Conservation (phyloP, 164 flowering plant species). For the Kingdonia uniflora region DNA sequence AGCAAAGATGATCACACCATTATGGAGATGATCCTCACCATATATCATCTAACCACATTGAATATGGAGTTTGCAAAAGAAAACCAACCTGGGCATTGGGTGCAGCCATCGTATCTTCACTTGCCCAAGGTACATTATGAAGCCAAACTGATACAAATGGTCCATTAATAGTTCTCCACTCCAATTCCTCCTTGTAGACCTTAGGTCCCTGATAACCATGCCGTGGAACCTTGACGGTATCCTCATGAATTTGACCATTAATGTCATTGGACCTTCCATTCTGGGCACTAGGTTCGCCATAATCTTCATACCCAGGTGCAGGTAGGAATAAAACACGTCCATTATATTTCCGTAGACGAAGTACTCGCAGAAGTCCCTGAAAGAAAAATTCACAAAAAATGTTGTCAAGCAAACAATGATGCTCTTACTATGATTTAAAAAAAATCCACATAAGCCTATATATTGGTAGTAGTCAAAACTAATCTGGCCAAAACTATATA, state of each 20-base stretch:
- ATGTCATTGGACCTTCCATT: slow-evolving; percentile 6
- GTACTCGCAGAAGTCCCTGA: slow-evolving; percentile 62
- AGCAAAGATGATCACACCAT: too few relatives aligned
- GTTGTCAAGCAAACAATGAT: background rate
- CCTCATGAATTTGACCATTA: slow-evolving; percentile 19
- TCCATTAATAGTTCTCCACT: slow-evolving; percentile 73
- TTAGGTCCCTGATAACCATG: slow-evolving; percentile 56
- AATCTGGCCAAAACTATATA: too few relatives aligned
- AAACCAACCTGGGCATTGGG: slow-evolving; percentile 81
- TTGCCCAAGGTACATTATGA: slow-evolving; percentile 96
- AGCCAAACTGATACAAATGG: slow-evolving; percentile 96
- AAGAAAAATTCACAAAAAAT: slow-evolving; percentile 1
- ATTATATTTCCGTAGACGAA: slow-evolving; percentile 54
- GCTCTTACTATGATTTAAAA: background rate
- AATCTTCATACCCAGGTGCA: slow-evolving; percentile 81
- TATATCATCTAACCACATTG: too few relatives aligned
- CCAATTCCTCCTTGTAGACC: slow-evolving; percentile 24
- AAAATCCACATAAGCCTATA: background rate
- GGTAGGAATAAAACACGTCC: slow-evolving; percentile 79
- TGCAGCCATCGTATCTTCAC: slow-evolving; percentile 72
- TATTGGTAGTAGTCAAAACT: background rate
- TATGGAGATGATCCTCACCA: too few relatives aligned
- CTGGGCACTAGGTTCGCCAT: slow-evolving; percentile 41
- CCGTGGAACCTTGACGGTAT: slow-evolving; percentile 12
- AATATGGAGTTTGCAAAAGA: background rate